phyloP scores from a whole-genome alignment of 352 stramenopile genomes.

The Paralagenidium karlingii region DNA sequence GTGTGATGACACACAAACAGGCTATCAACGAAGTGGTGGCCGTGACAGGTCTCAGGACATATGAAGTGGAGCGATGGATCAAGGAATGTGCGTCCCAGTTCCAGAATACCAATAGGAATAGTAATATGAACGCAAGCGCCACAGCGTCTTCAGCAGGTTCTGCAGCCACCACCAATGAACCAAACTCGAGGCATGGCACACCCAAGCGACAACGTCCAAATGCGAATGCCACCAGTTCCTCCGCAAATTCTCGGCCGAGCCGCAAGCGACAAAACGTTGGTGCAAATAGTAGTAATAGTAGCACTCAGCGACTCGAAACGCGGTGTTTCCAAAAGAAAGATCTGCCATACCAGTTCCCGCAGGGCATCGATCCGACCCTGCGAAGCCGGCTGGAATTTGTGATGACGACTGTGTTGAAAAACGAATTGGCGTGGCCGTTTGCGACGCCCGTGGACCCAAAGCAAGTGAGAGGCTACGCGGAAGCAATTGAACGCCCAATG shows the following conservation, averaged over 20 bases:
- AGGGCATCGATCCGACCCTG: constrained; percentile 35
- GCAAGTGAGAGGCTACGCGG: neutral
- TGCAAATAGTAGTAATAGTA: neutral
- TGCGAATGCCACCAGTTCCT: constrained; percentile 5
- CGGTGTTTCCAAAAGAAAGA: constrained; percentile 42
- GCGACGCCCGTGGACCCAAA: constrained; percentile 37
- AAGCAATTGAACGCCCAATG: constrained; percentile 6
- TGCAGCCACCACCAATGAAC: no score
- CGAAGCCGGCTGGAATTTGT: constrained; percentile 43
- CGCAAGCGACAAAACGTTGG: constrained; percentile 27
- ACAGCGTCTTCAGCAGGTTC: no score
- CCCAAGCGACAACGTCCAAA: constrained; percentile 35
- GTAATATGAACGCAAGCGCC: no score
- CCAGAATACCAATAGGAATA: no score
- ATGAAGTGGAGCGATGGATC: constrained; percentile 59
- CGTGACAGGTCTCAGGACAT: constrained; percentile 40
- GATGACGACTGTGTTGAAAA: constrained; percentile 40
- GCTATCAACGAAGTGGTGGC: constrained; percentile 32
- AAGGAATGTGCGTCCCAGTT: constrained; percentile 15
- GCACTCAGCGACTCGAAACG: constrained; percentile 10
- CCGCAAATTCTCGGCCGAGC: constrained; percentile 16
- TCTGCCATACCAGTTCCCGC: constrained; percentile 8
- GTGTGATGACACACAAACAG: no score
- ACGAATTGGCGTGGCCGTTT: constrained; percentile 57
- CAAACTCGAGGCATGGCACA: no score